phyloP scores from a whole-genome alignment of 768 basidiomycete species.

The Pilatotrama ljubarskyi region DNA sequence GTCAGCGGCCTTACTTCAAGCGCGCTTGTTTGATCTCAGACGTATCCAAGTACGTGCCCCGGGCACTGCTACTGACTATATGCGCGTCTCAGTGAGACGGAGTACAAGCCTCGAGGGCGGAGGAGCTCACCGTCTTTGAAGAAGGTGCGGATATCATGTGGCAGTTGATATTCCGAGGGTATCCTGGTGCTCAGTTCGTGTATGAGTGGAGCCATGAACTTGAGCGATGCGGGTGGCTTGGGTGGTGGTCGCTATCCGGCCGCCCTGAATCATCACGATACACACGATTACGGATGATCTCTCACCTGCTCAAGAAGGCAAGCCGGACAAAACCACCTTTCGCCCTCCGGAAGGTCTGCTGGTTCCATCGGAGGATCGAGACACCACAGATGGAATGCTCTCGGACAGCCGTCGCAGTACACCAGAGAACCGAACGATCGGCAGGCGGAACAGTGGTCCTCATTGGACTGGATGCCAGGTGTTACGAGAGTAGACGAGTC shows the following conservation, averaged over 20 bases:
- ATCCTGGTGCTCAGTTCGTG: slow-evolving; percentile 65
- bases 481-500: background rate
- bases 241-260: slow-evolving; percentile 60
- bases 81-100: background rate
- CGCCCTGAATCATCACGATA: slow-evolving; percentile 14
- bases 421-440: slow-evolving; percentile 81
- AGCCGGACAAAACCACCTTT: slow-evolving; percentile 77
- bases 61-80: slow-evolving; percentile 74
- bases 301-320: slow-evolving; percentile 66
- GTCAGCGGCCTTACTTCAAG: slow-evolving; percentile 64
- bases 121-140: slow-evolving; percentile 77
- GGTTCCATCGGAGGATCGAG: slow-evolving; percentile 93
- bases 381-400: slow-evolving; percentile 96
- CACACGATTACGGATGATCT: slow-evolving; percentile 5
- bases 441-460: slow-evolving; percentile 86
- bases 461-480: slow-evolving; percentile 49
- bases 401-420: slow-evolving; percentile 96
- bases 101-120: background rate
- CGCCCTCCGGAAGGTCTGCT: slow-evolving; percentile 80
- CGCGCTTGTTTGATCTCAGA: slow-evolving; percentile 76
- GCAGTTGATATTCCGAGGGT: slow-evolving; percentile 83
- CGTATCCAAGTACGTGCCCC: slow-evolving; percentile 82
- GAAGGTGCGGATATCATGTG: slow-evolving; percentile 76
- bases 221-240: slow-evolving; percentile 58
- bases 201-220: slow-evolving; percentile 67